Base-by-base conservation (phyloP, 2,329 filamentous ascomycete species). In the Stemphylium beticola region DNA sequence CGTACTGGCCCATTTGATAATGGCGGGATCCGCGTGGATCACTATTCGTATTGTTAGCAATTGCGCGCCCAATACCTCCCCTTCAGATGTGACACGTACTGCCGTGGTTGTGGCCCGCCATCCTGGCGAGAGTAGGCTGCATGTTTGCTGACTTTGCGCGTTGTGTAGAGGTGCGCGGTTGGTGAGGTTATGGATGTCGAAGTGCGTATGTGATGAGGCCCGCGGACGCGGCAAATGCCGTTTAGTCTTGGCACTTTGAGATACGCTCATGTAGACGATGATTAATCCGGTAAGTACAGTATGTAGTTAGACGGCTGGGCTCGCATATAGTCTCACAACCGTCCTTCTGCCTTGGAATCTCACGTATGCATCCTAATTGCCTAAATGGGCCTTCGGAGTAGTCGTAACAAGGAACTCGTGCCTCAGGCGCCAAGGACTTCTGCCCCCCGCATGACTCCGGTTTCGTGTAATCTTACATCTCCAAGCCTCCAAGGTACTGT, bases 1-100 rank as follows among this genome's bases (percentile, higher is more conserved):
- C 75, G 67, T 78, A 82, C 76, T 77, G 73, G 75, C 76, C 78
- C 82, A 85, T 81, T 81, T 80, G 73, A 80, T 77, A 74, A 84
- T 71, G 64, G 83, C 83, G 65, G 84, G 83, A 75, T 84, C 82
- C 73, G 79, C 75, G 65, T 78, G 74, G 67, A 83, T 68, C 58
- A 75, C 81, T 83, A 67, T 24, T 65, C 33, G 22, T 48, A 26
- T 31, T 20, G 62, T 73, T 62, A 72, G 70, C 64, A 45, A 67
- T 66, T 69, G 58, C 53, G 50, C 43, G 33, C 31, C 11, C 18
- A 9, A 34, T 26, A 12, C 8, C 22, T 17, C 43, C 53, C 54
- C 40, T 17, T 22, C 29, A 5, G 40, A 17, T 22, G 9, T 11
- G 5, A 8, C 29, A 46, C 64, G 22, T 65, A 66, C 69, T 61